phyloP scores from a whole-genome alignment of 2,329 filamentous ascomycete genomes.

The Tolypocladium nubicola region DNA sequence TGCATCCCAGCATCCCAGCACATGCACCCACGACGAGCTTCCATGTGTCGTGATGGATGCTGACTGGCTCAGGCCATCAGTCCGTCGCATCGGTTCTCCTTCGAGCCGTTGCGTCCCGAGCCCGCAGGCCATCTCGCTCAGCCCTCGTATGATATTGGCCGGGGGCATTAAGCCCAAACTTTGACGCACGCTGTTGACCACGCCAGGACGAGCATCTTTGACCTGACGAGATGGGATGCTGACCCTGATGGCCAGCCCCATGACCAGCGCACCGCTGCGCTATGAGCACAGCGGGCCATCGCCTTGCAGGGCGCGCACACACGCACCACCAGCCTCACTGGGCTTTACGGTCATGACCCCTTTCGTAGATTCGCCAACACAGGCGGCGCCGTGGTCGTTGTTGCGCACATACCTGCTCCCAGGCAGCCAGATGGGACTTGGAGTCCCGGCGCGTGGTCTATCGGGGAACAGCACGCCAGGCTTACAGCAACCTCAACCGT shows the following conservation, averaged over 20 bases:
- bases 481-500: no score
- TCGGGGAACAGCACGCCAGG: neutral
- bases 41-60: neutral
- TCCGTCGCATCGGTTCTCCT: neutral
- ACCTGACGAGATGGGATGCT: neutral
- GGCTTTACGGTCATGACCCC: no score
- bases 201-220: neutral
- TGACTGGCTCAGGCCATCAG: neutral
- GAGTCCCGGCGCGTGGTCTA: neutral
- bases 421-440: neutral
- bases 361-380: neutral
- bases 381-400: neutral
- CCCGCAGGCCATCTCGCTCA: neutral
- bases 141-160: neutral
- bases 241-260: neutral
- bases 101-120: neutral
- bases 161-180: neutral
- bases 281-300: no score
- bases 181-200: neutral
- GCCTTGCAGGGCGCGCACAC: neutral
- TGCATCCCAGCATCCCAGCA: neutral
- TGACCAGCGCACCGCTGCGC: neutral
- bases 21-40: no score
- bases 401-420: neutral
- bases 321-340: no score